Evolutionary conservation across 805 yeast genomes (phyloP), one percentile per base, ranked within the genome.

Genomic region (Wickerhamomyces bisporus): DNA sequence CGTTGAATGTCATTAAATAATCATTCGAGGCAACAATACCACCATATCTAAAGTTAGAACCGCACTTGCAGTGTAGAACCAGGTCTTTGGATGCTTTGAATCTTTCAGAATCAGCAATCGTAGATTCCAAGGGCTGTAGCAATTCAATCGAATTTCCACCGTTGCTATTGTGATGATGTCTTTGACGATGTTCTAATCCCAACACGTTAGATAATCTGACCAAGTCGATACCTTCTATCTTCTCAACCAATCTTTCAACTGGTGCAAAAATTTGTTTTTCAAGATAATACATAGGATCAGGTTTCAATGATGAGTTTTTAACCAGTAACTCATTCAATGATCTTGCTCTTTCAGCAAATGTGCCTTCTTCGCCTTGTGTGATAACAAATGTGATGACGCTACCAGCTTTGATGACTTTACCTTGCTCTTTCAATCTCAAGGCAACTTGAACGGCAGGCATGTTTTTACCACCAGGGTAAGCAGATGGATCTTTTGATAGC

Each of bases 391-490:
- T 83, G 27, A 93, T 81, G 34, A 93, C 97, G 49, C 82, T 83
- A 16, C 95, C 96, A 0, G 95, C 94, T 46, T 80, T 81, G 35
- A 93, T 75, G 26, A 84, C 81, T 52, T 88, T 89, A 26, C 98
- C 97, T 43, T 79, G 81, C n/a, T 73, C 75, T 47, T 85, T 67
- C 61, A 86, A 69, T 49, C 93, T 72, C 42, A 86, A 65, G 0
- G 98, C 99, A 26, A 88, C 96, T 57, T 83, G 93, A 13, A 93
- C 96, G 20, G 86, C 88, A 40, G 96, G 93, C 79, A 82, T 78
- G 31, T 76, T 73, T 46, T 84, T 84, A 18, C 84, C 89, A 47
- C 78, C 79, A 2, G 91, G 88, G 58, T 93, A 93, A 35, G 79
- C 79, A 23, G 66, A 67, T 5, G 98, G 97, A 50, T 88, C 96